These are phyloP conservation scores for Ceratocystis harringtonii DNA, from an alignment of 2,329 filamentous ascomycete genomes.

Conservation along the genomic window DNA sequence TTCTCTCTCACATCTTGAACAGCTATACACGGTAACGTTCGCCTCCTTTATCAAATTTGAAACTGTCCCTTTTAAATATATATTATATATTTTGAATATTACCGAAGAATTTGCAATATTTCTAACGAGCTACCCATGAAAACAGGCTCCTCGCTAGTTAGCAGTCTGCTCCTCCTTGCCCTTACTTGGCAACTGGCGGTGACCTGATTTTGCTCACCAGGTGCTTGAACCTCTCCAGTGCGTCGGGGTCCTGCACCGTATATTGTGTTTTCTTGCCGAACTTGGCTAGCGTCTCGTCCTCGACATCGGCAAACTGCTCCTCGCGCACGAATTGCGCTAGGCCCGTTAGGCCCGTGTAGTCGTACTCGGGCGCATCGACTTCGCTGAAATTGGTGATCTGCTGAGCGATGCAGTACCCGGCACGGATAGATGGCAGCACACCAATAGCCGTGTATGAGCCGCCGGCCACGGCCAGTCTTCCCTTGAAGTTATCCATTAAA, in stretches of 20 bases:
- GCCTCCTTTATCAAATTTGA: no score
- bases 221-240: not conserved
- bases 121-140: not conserved
- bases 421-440: constrained; percentile 36
- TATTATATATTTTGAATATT: not conserved
- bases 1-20: not conserved
- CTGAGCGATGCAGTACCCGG: constrained; percentile 32
- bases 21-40: not conserved
- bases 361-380: constrained; percentile 19
- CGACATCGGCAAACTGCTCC: constrained; percentile 20
- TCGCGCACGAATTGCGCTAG: constrained; percentile 4
- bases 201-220: not conserved
- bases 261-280: constrained; percentile 9
- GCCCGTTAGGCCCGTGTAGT: constrained; percentile 24
- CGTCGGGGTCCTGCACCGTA: not conserved
- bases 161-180: not conserved
- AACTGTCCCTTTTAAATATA: no score
- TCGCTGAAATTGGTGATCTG: constrained; percentile 23
- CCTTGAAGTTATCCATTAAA: constrained; percentile 41
- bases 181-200: not conserved
- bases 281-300: not conserved
- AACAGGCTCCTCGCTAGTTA: not conserved
- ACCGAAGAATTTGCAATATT: not conserved
- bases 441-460: constrained; percentile 40
- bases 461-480: constrained; percentile 48